Evolutionary conservation across 2,329 filamentous ascomycete genomes (phyloP).

Genomic region (Zymoseptoria pseudotritici): DNA sequence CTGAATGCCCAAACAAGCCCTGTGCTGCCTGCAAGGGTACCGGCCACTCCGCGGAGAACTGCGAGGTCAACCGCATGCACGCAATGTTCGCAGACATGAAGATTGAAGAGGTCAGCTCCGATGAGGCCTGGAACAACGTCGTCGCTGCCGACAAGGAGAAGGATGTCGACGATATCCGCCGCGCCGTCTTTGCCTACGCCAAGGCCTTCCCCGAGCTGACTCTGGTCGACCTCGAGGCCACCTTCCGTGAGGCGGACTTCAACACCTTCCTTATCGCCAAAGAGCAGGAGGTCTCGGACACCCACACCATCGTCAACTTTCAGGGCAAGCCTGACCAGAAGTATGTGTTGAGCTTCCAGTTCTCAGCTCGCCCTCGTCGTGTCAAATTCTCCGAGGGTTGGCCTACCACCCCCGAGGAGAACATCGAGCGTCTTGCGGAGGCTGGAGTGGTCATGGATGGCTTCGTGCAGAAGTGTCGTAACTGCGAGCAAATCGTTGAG

Average conservation of each 20-base stretch:
- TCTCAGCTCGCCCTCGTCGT: slow-evolving; percentile 40
- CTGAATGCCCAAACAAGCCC: slow-evolving; percentile 32
- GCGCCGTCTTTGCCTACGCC: slow-evolving; percentile 46
- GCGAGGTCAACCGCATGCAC: slow-evolving; percentile 53
- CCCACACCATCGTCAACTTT: slow-evolving; percentile 64
- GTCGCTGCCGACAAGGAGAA: slow-evolving; percentile 44
- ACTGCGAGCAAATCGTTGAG: slow-evolving; percentile 35
- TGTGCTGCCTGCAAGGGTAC: slow-evolving; percentile 57
- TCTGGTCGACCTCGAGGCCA: slow-evolving; percentile 54
- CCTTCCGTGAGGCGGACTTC: slow-evolving; percentile 49
- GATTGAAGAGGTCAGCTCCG: slow-evolving; percentile 32
- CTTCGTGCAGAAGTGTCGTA: slow-evolving; percentile 43
- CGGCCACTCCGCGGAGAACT: slow-evolving; percentile 49
- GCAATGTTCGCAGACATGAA: slow-evolving; percentile 43
- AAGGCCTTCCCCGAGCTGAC: slow-evolving; percentile 53
- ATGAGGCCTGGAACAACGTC: slow-evolving; percentile 54
- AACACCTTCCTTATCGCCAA: slow-evolving; percentile 57
- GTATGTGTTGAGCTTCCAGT: slow-evolving; percentile 45
- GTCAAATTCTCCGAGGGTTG: slow-evolving; percentile 40
- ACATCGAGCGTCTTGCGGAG: slow-evolving; percentile 44
- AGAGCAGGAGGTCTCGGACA: slow-evolving; percentile 45
- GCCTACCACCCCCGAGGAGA: slow-evolving; percentile 44
- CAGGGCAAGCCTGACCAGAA: slow-evolving; percentile 54
- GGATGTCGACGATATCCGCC: slow-evolving; percentile 57
- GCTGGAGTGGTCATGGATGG: slow-evolving; percentile 46